Base-by-base conservation (phyloP, 2,329 filamentous ascomycete genomes). In the Metarhizium humberi region DNA sequence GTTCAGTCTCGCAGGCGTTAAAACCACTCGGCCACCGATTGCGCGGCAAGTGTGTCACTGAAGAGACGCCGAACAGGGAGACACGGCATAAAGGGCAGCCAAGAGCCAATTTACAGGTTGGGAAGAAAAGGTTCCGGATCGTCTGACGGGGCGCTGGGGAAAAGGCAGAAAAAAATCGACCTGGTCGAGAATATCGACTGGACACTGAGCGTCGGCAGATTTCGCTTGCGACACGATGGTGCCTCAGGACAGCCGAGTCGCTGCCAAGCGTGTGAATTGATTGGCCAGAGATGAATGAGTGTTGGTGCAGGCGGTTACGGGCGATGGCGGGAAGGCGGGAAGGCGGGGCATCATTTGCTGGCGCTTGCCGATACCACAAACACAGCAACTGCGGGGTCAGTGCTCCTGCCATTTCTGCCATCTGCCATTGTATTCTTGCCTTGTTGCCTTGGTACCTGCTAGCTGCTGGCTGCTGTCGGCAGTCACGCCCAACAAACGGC, bases 251-350 rank as follows among this genome's bases (percentile, higher is more conserved):
- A 52, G 49, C 25, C 54, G 43, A 43, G 30, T 18, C 45, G 30
- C 6, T 25, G 34, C 14, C 49, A 43, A 49, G 43, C 40, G 50
- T 47, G 32, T 47, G 54, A 36, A 32, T 49, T 52, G 54, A 55
- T 55, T 55, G 54, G 54, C 43, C 5, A 8, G 48, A 38, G 5
- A 25, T 6, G 8, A 11, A 25, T 11, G 14, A 25, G 25, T 25
- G 25, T 25, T 25, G 13, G 51, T 38, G 7, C 14, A 10, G 47
- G 52, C 42, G 40, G 52, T 25, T 46, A 36, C 8, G 25, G 25
- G 25, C 25, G 25, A 25, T 34, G 32, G 32, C 32, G 32, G 25
- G 25, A 7, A 34, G 45, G 52, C 14, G 20, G 25, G 45, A 29
- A n/a, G n/a, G 36, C 13, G n/a, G 52, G 52, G 45, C 29, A 5